Base-by-base conservation (phyloP, 2,329 filamentous ascomycete genomes). In the Aspergillus fumigatus region DNA sequence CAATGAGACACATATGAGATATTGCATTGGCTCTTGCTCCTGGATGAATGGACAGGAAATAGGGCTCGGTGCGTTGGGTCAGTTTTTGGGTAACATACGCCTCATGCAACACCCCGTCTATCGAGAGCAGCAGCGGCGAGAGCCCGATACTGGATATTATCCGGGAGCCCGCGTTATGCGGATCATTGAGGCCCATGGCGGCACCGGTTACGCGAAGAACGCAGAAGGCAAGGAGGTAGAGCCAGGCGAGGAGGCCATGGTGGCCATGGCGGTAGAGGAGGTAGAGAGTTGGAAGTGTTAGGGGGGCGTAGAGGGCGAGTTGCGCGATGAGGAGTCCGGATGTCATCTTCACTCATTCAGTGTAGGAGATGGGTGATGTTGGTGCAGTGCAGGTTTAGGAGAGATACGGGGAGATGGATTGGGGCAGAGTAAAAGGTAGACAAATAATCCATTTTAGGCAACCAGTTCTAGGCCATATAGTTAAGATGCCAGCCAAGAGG, bases 161-260 rank as follows among this genome's bases (percentile, higher is more conserved):
- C 25, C 40, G 32, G 26, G 53, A 27, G 6, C 35, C 48, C 4
- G 53, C 19, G 53, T 51, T 55, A 10, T 51, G 48, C 2, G 38
- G 19, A 26, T 41, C 48, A 25, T 55, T 43, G 10, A 55, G 48
- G 27, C 47, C 38, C 48, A 55, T 55, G 38, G 40, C 53, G n/a
- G 35, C 48, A 3, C 53, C 53, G 53, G 48, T 43, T 10, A 55
- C n/a, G n/a, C 53, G 53, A 35, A 55, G 53, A 38, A 50, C 26
- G 26, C 53, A 55, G 47, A 55, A 51, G 38, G 48, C 48, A 26
- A 55, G 53, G 40, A 51, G 35, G 25, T 55, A 55, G 5, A 47
- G 21, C 53, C 53, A 55, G 53, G 35, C 48, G 14, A 47, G 26
- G n/a, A 51, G 48, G 40, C 53, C 53, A 14, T 48, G 48, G 26